A percentile compares a stretch with the other conserved stretches of the same genome.
These are phyloP conservation scores for Helicostylum pulchrum DNA, from an alignment of 192 early-diverging fungal species.

Conservation along the genomic window DNA sequence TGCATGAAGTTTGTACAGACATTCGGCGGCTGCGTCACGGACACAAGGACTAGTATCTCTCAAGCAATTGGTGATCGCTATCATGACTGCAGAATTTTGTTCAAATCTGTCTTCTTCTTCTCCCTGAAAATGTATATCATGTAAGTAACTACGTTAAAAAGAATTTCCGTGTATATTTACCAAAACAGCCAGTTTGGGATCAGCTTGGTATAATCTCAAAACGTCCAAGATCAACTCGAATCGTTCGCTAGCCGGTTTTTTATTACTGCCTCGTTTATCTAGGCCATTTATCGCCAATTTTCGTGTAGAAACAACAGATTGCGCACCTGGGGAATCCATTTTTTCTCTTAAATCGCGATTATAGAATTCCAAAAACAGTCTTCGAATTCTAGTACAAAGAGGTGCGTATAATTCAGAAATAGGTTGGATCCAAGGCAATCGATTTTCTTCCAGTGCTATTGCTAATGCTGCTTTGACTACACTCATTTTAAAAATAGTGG, in stretches of 20 bases:
- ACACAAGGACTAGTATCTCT: slow-evolving; percentile 66
- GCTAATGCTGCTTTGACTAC: slow-evolving; percentile 68
- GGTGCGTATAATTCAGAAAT: slow-evolving; percentile 51
- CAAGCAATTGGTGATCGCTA: slow-evolving; percentile 70
- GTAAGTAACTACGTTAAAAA: too few species aligned
- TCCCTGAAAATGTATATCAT: slow-evolving; percentile 45
- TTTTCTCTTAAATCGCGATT: slow-evolving; percentile 30
- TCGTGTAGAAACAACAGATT: slow-evolving; percentile 3
- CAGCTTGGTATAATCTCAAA: slow-evolving; percentile 66
- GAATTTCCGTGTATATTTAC: slow-evolving; percentile 28
- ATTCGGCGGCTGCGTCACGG: slow-evolving; percentile 64
- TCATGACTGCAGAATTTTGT: slow-evolving; percentile 70
- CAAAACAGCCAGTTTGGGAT: slow-evolving; percentile 69
- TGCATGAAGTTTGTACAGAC: slow-evolving; percentile 71
- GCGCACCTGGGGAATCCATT: slow-evolving; percentile 5
- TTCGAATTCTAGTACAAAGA: slow-evolving; percentile 55
- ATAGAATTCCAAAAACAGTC: slow-evolving; percentile 58
- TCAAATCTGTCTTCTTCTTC: slow-evolving; percentile 58
- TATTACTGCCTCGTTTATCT: slow-evolving; percentile 46
- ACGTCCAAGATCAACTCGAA: slow-evolving; percentile 74
- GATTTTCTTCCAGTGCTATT: slow-evolving; percentile 59
- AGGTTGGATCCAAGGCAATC: slow-evolving; percentile 64
- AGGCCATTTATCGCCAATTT: slow-evolving; percentile 34
- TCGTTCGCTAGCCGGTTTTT: slow-evolving; percentile 61
- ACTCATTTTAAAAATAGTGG: slow-evolving; percentile 73